These are phyloP conservation scores for Vigna radiata DNA, from an alignment of 306 rosid species.

Conservation along the genomic window DNA sequence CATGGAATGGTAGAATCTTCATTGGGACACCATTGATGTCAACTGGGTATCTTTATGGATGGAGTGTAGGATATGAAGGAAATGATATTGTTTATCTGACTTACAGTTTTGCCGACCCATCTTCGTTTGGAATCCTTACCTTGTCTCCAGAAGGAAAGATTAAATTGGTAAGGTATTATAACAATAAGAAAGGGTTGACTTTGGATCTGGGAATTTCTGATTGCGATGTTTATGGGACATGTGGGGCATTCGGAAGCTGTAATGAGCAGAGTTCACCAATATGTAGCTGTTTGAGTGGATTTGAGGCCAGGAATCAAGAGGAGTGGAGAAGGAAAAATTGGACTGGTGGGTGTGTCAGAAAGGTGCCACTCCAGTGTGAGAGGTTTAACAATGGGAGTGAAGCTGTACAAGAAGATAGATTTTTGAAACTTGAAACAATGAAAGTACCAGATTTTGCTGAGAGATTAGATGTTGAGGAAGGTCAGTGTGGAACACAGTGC, in stretches of 20 bases:
- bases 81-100: slow-evolving; percentile 50
- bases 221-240: slow-evolving; percentile 51
- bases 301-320: slow-evolving; percentile 40
- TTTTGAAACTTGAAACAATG: slow-evolving; percentile 42
- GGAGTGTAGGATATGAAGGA: slow-evolving; percentile 30
- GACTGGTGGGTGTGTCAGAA: slow-evolving; percentile 58
- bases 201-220: neutral
- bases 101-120: slow-evolving; percentile 3
- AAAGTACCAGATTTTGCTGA: slow-evolving; percentile 52
- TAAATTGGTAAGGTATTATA: slow-evolving; percentile 1
- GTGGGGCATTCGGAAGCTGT: slow-evolving; percentile 61
- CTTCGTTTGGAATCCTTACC: neutral
- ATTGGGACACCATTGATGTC: slow-evolving; percentile 53
- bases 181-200: neutral
- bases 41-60: slow-evolving; percentile 45
- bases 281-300: slow-evolving; percentile 62
- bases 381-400: slow-evolving; percentile 33
- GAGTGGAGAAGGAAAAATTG: slow-evolving; percentile 54
- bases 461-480: slow-evolving; percentile 37
- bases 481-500: slow-evolving; percentile 38
- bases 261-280: slow-evolving; percentile 22
- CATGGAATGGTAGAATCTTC: slow-evolving; percentile 56
- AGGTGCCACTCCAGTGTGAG: slow-evolving; percentile 41
- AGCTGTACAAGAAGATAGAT: slow-evolving; percentile 37
- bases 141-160: slow-evolving; percentile 49